Evolutionary conservation across 108 stramenopile genomes (phyloP).

Genomic region (Bacterosira constricta): DNA sequence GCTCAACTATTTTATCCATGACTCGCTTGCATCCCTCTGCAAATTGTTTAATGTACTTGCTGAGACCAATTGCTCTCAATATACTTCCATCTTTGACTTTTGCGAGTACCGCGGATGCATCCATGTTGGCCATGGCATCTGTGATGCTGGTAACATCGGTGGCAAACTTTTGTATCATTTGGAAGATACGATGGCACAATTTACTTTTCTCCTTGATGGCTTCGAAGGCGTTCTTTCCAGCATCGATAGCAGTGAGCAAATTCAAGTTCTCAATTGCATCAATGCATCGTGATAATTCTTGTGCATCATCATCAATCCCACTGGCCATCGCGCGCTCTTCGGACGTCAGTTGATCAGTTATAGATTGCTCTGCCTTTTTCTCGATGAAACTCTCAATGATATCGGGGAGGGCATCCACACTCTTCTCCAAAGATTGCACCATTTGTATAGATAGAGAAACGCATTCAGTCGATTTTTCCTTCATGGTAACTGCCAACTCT

Average conservation of each 20-base stretch:
- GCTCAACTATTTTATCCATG: slow-evolving; percentile 44
- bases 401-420: slow-evolving; percentile 54
- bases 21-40: slow-evolving; percentile 45
- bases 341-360: slow-evolving; percentile 17
- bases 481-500: slow-evolving; percentile 41
- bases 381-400: slow-evolving; percentile 46
- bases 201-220: slow-evolving; percentile 43
- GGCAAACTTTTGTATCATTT: slow-evolving; percentile 47
- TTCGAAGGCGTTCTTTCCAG: slow-evolving; percentile 51
- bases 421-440: slow-evolving; percentile 48
- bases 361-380: slow-evolving; percentile 26
- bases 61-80: slow-evolving; percentile 21
- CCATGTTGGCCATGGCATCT: slow-evolving; percentile 34
- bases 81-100: slow-evolving; percentile 46
- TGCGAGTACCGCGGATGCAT: slow-evolving; percentile 15
- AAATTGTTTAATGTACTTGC: slow-evolving; percentile 32
- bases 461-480: slow-evolving; percentile 39
- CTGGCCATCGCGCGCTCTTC: slow-evolving; percentile 31
- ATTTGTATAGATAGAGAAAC: slow-evolving; percentile 50
- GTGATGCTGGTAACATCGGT: slow-evolving; percentile 30
- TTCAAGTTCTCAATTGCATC: slow-evolving; percentile 46
- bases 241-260: slow-evolving; percentile 49
- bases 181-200: slow-evolving; percentile 39
- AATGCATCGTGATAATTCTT: slow-evolving; percentile 51
- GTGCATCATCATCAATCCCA: slow-evolving; percentile 41